Evolutionary conservation across 78 protist genomes (phyloP), one percentile per base, ranked within the genome.

Genomic region (Diacronema lutheri): DNA sequence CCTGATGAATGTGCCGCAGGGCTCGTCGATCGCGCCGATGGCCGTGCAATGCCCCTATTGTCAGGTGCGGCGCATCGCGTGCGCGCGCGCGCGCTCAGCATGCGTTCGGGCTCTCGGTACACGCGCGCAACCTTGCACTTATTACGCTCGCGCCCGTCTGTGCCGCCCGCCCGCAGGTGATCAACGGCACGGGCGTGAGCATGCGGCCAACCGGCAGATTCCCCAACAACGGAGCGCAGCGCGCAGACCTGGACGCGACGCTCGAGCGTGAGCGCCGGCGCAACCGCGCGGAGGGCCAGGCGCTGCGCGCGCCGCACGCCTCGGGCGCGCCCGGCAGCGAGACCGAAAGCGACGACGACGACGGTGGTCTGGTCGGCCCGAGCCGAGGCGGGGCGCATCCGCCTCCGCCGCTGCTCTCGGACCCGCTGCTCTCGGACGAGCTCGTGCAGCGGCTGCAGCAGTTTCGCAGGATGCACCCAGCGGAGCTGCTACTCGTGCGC

Each of bases 401-500:
- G 46, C 44, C 50, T 33, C 11, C 26, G 10, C 46, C 74, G 7
- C 50, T 20, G n/a, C 46, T 11, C 3, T 21, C 46, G 26, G 4
- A 44, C 46, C 55, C 29, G 40, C 19, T 6, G 26, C 68, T 2
- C 50, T 21, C 0, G 31, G 40, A 56, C 23, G 23, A 56, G 61
- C 23, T 20, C 61, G 12, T 20, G 23, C 29, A 20, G 61, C 29
- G 61, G 61, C 29, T 13, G 61, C 61, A 56, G 29, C 61, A 20
- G 29, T 56, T 56, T 11, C 61, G 61, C 1, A 2, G 14, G 55
- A 35, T 38, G 26, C 50, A 5, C 76, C 19, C 29, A 33, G 7
- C 12, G 76, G 79, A 71, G 33, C 57, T 71, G 16, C 57, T 71
- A 35, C 9, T 71, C 79, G n/a, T 71, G 60, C 79, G 79, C 31